Conservation (phyloP, 2,329 filamentous ascomycete species). For the Penicillium verrucosum region DNA sequence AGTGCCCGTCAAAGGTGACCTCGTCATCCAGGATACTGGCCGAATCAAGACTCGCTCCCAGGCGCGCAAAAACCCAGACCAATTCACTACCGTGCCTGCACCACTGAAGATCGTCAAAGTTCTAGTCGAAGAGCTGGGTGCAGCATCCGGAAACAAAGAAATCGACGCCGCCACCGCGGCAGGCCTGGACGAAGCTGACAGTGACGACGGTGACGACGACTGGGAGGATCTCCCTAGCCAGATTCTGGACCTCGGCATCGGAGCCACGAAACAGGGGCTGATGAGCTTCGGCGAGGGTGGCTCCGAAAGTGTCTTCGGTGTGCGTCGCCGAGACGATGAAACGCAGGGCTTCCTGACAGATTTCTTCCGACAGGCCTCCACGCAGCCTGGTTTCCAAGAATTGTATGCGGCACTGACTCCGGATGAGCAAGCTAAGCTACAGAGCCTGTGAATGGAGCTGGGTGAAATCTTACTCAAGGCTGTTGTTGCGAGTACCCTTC, state of each 20-base stretch:
- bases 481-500: background rate
- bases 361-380: slow-evolving; percentile 65
- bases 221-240: slow-evolving; percentile 85
- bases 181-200: slow-evolving; percentile 58
- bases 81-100: slow-evolving; percentile 81
- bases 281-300: slow-evolving; percentile 67
- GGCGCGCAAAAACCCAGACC: slow-evolving; percentile 82
- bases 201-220: slow-evolving; percentile 71
- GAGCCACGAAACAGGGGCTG: slow-evolving; percentile 67
- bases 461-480: background rate
- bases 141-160: slow-evolving; percentile 62
- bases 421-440: slow-evolving; percentile 48
- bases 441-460: slow-evolving; percentile 25
- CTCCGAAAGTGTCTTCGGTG: slow-evolving; percentile 46
- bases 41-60: slow-evolving; percentile 92
- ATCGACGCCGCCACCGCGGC: slow-evolving; percentile 57
- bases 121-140: slow-evolving; percentile 84
- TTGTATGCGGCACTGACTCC: slow-evolving; percentile 54
- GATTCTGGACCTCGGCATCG: slow-evolving; percentile 72
- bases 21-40: slow-evolving; percentile 75
- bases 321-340: slow-evolving; percentile 78
- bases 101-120: slow-evolving; percentile 96
- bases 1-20: slow-evolving; percentile 84
- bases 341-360: slow-evolving; percentile 79
- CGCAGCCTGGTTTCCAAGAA: slow-evolving; percentile 54